These are phyloP conservation scores for Leersia perrieri DNA, from an alignment of 176 grass and related monocot genomes.

Conservation along the genomic window DNA sequence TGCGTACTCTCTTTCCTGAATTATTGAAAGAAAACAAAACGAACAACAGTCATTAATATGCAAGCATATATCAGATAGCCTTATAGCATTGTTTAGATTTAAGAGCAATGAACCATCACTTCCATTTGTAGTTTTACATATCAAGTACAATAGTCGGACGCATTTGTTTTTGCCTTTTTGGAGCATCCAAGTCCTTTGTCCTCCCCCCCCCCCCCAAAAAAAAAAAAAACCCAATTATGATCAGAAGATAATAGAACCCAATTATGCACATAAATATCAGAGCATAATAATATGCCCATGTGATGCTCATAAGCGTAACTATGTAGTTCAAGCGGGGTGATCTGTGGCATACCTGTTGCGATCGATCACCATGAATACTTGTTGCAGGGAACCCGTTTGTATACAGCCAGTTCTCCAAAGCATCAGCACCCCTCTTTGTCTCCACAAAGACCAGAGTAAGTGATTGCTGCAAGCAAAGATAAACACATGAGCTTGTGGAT, in stretches of 20 bases:
- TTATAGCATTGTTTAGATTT: neutral
- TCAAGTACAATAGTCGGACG: neutral
- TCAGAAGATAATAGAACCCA: too few species aligned
- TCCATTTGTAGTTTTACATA: neutral
- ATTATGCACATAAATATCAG: neutral
- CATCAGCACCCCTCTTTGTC: conserved; percentile 93
- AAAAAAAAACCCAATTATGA: neutral
- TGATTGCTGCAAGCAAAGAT: conserved; percentile 51
- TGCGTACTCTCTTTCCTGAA: conserved; percentile 79
- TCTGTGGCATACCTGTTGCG: conserved; percentile 61
- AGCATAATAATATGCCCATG: neutral
- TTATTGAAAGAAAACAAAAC: neutral
- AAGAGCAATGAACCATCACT: neutral
- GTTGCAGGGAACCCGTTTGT: conserved; percentile 90
- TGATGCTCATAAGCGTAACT: neutral
- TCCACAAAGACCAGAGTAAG: conserved; percentile 96
- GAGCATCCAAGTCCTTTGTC: neutral
- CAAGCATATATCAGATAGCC: neutral
- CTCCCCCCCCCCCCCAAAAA: too few species aligned
- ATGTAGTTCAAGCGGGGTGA: neutral
- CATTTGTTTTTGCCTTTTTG: neutral
- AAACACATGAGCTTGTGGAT: conserved; percentile 12
- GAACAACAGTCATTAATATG: neutral
- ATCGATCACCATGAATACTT: conserved; percentile 90
- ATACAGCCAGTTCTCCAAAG: conserved; percentile 88